These are phyloP conservation scores for Colletotrichum tropicale DNA, from an alignment of 2,329 filamentous ascomycete genomes.

Conservation along the genomic window DNA sequence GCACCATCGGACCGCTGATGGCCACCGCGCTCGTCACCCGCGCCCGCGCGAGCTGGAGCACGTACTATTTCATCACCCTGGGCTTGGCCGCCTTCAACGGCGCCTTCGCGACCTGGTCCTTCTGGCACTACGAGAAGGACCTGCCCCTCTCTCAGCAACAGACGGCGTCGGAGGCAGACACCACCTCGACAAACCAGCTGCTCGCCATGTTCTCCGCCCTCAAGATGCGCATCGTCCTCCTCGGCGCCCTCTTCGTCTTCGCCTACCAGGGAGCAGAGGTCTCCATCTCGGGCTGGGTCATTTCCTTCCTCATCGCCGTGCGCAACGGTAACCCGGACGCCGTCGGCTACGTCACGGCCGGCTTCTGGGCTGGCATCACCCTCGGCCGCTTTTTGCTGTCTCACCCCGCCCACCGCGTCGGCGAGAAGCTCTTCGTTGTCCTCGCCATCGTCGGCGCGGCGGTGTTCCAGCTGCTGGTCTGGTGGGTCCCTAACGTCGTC, in stretches of 20 bases:
- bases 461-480: slow-evolving; percentile 76
- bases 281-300: slow-evolving; percentile 84
- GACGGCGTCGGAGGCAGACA: slow-evolving; percentile 22
- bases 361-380: slow-evolving; percentile 77
- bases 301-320: slow-evolving; percentile 77
- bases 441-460: slow-evolving; percentile 64
- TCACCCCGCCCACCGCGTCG: slow-evolving; percentile 67
- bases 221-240: slow-evolving; percentile 64
- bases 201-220: slow-evolving; percentile 52
- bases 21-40: slow-evolving; percentile 74
- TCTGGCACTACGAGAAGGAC: slow-evolving; percentile 73
- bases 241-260: slow-evolving; percentile 84
- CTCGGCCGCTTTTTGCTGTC: slow-evolving; percentile 76
- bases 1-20: slow-evolving; percentile 71
- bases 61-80: slow-evolving; percentile 74
- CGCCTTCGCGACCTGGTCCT: slow-evolving; percentile 68
- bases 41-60: slow-evolving; percentile 65
- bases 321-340: slow-evolving; percentile 71
- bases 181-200: slow-evolving; percentile 28
- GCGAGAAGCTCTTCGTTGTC: slow-evolving; percentile 74
- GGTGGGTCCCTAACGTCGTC: slow-evolving; percentile 78
- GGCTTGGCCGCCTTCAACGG: slow-evolving; percentile 61
- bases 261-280: slow-evolving; percentile 87
- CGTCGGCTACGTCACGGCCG: slow-evolving; percentile 81
- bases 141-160: slow-evolving; percentile 18